Conservation (phyloP, 306 rosid genomes). For the Quercus agrifolia region DNA sequence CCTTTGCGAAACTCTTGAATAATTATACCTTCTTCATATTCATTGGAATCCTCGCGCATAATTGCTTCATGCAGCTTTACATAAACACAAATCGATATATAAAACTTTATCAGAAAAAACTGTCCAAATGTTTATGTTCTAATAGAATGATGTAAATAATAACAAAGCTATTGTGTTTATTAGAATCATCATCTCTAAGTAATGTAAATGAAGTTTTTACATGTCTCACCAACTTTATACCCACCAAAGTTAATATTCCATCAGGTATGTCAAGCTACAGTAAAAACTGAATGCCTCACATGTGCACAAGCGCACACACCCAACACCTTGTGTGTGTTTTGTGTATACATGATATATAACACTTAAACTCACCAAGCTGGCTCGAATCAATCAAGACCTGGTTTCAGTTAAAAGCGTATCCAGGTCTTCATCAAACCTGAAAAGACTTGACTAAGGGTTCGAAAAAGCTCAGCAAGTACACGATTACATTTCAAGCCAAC, state of each 20-base stretch:
- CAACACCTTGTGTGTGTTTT: background rate
- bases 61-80: conserved; percentile 91
- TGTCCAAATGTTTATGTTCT: conserved; percentile 1
- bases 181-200: conserved; percentile 5
- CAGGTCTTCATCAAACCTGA: conserved; percentile 72
- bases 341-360: conserved; percentile 11
- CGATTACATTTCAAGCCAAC: conserved; percentile 80
- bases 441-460: conserved; percentile 38
- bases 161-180: background rate
- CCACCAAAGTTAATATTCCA: background rate
- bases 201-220: background rate
- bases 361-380: conserved; percentile 61
- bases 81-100: background rate
- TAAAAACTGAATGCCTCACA: background rate
- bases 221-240: conserved; percentile 10
- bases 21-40: conserved; percentile 75
- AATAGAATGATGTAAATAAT: background rate
- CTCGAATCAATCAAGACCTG: conserved; percentile 62
- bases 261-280: background rate
- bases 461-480: conserved; percentile 50
- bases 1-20: conserved; percentile 83
- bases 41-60: conserved; percentile 83
- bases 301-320: no score
- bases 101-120: conserved; percentile 26
- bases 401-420: conserved; percentile 47